These are phyloP conservation scores for Podaxis sp. DNA, from an alignment of 768 basidiomycete genomes.

Conservation along the genomic window DNA sequence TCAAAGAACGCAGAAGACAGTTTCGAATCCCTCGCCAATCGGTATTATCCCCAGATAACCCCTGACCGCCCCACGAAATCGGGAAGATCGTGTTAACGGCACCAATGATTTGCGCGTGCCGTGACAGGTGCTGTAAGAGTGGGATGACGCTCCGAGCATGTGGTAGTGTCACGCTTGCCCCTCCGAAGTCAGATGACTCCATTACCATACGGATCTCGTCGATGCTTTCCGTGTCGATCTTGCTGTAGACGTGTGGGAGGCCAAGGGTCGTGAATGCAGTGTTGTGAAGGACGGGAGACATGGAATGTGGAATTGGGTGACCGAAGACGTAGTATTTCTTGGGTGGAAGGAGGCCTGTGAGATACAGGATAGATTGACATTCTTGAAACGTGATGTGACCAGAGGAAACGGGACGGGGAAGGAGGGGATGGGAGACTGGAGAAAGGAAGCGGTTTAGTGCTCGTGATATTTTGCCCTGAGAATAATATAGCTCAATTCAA, in stretches of 20 bases:
- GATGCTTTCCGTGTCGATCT: constrained; percentile 55
- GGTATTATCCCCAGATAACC: constrained; percentile 75
- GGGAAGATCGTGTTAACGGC: constrained; percentile 78
- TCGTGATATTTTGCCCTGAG: constrained; percentile 67
- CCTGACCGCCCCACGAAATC: constrained; percentile 30
- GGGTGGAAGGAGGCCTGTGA: constrained; percentile 61
- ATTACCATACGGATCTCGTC: constrained; percentile 49
- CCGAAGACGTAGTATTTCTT: constrained; percentile 71
- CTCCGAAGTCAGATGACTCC: constrained; percentile 58
- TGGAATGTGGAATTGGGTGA: constrained; percentile 65
- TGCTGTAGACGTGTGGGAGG: constrained; percentile 62
- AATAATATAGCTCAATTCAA: too few species aligned
- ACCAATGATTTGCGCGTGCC: constrained; percentile 65
- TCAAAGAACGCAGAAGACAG: constrained; percentile 35
- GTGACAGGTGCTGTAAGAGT: constrained; percentile 61
- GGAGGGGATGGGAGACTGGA: constrained; percentile 73
- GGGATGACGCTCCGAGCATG: constrained; percentile 74
- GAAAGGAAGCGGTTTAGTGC: constrained; percentile 70
- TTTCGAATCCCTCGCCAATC: constrained; percentile 75
- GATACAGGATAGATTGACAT: constrained; percentile 61
- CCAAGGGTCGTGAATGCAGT: constrained; percentile 65
- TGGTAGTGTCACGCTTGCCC: constrained; percentile 83
- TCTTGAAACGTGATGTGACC: constrained; percentile 73
- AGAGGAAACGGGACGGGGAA: constrained; percentile 65
- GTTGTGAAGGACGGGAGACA: constrained; percentile 78